phyloP scores from a whole-genome alignment of 1,284 basidiomycete species.

The Xerocomus nothofagi region DNA sequence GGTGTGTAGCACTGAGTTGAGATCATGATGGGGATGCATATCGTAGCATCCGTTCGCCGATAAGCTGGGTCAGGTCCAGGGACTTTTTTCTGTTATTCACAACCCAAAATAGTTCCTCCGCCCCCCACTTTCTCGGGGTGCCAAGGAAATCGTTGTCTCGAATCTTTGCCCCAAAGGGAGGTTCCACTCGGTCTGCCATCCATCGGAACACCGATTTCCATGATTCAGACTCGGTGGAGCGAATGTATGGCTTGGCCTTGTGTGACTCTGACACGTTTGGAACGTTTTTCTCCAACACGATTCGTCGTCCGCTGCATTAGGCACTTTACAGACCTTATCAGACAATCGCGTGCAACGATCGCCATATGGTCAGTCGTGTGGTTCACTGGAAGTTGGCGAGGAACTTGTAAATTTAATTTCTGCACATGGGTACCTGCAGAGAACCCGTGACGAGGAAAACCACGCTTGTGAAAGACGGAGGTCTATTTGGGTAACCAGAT shows the following conservation, averaged over 20 bases:
- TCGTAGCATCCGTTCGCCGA: not conserved
- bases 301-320: not conserved
- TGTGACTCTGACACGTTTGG: not conserved
- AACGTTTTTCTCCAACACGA: not conserved
- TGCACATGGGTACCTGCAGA: not conserved
- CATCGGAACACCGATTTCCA: too few relatives aligned
- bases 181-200: not conserved
- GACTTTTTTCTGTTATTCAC: not conserved
- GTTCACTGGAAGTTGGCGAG: too few relatives aligned
- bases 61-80: not conserved
- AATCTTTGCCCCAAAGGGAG: not conserved
- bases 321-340: too few relatives aligned
- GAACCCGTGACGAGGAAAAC: not conserved
- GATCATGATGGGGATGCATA: not conserved
- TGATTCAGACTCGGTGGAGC: not conserved
- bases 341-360: too few relatives aligned
- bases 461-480: not conserved
- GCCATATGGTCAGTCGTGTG: not conserved
- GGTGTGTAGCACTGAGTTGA: not conserved
- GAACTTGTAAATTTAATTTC: not conserved
- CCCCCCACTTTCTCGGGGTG: not conserved
- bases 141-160: not conserved
- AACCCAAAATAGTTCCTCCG: not conserved
- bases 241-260: not conserved
- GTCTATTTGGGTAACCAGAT: not conserved